A percentile compares a stretch with the other conserved stretches of the same genome.
Evolutionary conservation across 1,284 basidiomycete species (phyloP).

Genomic region (Quambalaria eucalypti): DNA sequence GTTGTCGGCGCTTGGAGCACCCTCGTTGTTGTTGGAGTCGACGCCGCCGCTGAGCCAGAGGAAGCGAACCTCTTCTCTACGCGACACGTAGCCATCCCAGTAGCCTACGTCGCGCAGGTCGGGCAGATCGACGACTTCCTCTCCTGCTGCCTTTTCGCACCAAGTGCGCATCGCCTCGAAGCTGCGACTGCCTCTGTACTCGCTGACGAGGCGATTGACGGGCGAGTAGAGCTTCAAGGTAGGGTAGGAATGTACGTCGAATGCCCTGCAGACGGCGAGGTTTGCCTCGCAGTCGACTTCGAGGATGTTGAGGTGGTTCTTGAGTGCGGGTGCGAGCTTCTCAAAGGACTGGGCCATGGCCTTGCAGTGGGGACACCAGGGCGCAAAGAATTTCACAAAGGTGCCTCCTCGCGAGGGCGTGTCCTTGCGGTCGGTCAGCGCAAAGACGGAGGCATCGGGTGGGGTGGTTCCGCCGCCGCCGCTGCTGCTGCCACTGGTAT

Average conservation of each 20-base stretch:
- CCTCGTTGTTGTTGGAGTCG: background rate
- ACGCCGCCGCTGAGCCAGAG: constrained; percentile 4
- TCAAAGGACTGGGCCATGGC: constrained; percentile 36
- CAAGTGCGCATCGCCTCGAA: constrained; percentile 36
- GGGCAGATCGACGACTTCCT: background rate
- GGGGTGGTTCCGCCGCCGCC: too few species aligned
- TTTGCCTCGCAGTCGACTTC: constrained; percentile 40
- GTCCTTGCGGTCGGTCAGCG: background rate
- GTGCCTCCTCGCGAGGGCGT: background rate
- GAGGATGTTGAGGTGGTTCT: constrained; percentile 35
- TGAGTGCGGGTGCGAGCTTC: constrained; percentile 22
- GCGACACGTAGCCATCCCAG: background rate
- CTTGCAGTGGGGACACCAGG: constrained; percentile 45
- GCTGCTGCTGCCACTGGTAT: too few species aligned
- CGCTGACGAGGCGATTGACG: constrained; percentile 6
- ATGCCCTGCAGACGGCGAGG: constrained; percentile 20
- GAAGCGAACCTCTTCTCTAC: constrained; percentile 26
- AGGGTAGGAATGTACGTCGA: constrained; percentile 28
- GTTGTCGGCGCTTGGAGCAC: constrained; percentile 1
- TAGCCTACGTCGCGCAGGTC: background rate
- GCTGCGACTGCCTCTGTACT: constrained; percentile 29
- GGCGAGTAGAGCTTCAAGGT: constrained; percentile 19
- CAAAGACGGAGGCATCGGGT: too few species aligned
- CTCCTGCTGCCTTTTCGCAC: constrained; percentile 5
- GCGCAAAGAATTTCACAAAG: constrained; percentile 24